Evolutionary conservation across 1,284 basidiomycete genomes (phyloP).

Genomic region (Sparassis latifolia): DNA sequence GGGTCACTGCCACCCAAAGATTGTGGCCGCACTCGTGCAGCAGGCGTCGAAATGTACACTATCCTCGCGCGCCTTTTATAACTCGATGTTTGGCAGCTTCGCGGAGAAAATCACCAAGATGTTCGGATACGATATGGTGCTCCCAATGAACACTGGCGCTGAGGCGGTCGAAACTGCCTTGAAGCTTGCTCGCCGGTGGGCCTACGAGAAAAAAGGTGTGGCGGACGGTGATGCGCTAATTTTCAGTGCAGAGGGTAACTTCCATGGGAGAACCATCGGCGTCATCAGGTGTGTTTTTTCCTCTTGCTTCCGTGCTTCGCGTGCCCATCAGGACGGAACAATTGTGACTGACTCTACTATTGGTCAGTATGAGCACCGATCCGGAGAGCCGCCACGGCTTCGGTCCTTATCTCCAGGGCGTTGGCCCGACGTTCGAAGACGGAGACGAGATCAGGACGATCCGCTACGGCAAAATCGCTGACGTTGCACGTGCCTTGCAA

Average conservation of each 20-base stretch:
- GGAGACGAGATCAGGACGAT: constrained; percentile 50
- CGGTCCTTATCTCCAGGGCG: constrained; percentile 83
- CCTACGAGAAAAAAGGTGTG: constrained; percentile 83
- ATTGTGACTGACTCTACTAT: constrained; percentile 11
- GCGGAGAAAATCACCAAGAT: constrained; percentile 81
- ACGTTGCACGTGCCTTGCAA: constrained; percentile 79
- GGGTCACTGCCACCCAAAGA: constrained; percentile 94
- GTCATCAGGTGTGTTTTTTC: constrained; percentile 61
- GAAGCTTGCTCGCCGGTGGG: constrained; percentile 91
- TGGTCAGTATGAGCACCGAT: constrained; percentile 87
- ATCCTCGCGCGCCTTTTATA: constrained; percentile 96
- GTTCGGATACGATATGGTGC: constrained; percentile 90
- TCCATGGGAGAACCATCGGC: constrained; percentile 92
- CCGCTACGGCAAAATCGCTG: constrained; percentile 77
- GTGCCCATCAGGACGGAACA: constrained; percentile 6
- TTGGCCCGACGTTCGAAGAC: constrained; percentile 73
- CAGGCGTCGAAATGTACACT: constrained; percentile 92
- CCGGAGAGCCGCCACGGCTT: constrained; percentile 85
- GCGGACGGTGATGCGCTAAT: constrained; percentile 82
- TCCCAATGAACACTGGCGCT: constrained; percentile 99
- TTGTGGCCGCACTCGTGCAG: constrained; percentile 74
- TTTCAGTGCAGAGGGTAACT: constrained; percentile 87
- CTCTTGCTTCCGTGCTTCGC: neutral
- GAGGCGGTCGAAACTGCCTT: constrained; percentile 92
- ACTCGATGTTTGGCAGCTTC: constrained; percentile 85